phyloP scores from a whole-genome alignment of 2,329 filamentous ascomycete species.

The Akanthomyces lecanii region DNA sequence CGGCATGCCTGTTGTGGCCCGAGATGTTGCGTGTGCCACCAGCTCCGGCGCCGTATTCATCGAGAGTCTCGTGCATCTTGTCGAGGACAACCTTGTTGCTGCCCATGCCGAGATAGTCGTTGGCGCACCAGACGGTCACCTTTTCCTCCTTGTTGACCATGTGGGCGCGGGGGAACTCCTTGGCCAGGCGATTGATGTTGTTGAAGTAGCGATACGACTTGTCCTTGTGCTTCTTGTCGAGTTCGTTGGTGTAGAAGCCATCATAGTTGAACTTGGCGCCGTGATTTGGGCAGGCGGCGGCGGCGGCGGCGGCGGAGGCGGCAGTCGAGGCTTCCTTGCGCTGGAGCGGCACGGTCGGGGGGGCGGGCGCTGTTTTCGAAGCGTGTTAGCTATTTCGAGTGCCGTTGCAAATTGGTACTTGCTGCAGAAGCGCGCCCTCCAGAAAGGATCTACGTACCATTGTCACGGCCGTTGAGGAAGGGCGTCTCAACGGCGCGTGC shows the following conservation, averaged over 20 bases:
- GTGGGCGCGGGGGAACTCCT: slow-evolving; percentile 93
- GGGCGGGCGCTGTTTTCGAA: slow-evolving; percentile 21
- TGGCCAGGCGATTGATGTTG: slow-evolving; percentile 97
- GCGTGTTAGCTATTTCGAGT: slow-evolving; percentile 4
- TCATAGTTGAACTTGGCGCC: slow-evolving; percentile 78
- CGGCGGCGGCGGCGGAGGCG: slow-evolving; percentile 9
- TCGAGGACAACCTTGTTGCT: slow-evolving; percentile 81
- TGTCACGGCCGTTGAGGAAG: slow-evolving; percentile 44
- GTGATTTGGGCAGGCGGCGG: slow-evolving; percentile 22
- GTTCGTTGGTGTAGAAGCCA: slow-evolving; percentile 77
- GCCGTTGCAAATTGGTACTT: not conserved
- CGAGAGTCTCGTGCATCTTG: slow-evolving; percentile 90
- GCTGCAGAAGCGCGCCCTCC: no score
- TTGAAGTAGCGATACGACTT: slow-evolving; percentile 99
- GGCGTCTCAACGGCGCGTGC: slow-evolving; percentile 70
- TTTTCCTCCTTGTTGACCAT: slow-evolving; percentile 77
- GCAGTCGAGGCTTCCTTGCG: slow-evolving; percentile 20
- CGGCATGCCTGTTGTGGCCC: slow-evolving; percentile 92
- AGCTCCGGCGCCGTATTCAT: slow-evolving; percentile 91
- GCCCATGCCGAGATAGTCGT: slow-evolving; percentile 98
- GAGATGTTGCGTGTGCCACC: slow-evolving; percentile 97
- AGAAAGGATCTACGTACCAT: slow-evolving; percentile 37
- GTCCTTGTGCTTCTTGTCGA: slow-evolving; percentile 99
- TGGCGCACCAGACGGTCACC: slow-evolving; percentile 98
- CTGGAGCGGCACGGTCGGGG: slow-evolving; percentile 23